A percentile compares a stretch with the other conserved stretches of the same genome.
These are phyloP conservation scores for Nakazawaea ambrosiae DNA, from an alignment of 805 yeast genomes.

Conservation along the genomic window DNA sequence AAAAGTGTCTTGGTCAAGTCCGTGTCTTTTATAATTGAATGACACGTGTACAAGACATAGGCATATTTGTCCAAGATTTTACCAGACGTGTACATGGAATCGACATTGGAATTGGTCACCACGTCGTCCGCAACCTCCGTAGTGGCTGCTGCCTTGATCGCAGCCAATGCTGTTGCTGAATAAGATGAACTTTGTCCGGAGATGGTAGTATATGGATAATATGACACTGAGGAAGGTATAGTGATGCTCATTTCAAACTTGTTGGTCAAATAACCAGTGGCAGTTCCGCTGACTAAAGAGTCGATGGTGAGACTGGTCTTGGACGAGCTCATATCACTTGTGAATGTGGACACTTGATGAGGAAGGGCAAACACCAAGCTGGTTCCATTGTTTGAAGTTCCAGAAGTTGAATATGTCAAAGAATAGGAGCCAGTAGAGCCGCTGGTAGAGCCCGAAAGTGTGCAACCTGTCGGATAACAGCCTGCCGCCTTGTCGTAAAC, in stretches of 20 bases:
- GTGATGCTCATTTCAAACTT: slow-evolving; percentile 33
- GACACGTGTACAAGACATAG: slow-evolving; percentile 67
- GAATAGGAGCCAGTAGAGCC: slow-evolving; percentile 32
- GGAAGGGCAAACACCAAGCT: slow-evolving; percentile 45
- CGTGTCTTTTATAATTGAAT: slow-evolving; percentile 54
- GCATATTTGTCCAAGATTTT: slow-evolving; percentile 88
- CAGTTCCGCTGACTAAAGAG: slow-evolving; percentile 43
- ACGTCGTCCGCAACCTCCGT: slow-evolving; percentile 35
- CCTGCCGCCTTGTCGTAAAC: slow-evolving; percentile 61
- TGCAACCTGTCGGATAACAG: slow-evolving; percentile 42
- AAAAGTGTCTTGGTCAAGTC: slow-evolving; percentile 44
- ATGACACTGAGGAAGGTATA: slow-evolving; percentile 33
- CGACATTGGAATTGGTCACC: slow-evolving; percentile 34
- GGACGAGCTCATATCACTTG: slow-evolving; percentile 18
- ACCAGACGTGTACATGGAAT: slow-evolving; percentile 72
- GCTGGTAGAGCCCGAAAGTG: slow-evolving; percentile 33
- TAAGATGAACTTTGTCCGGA: slow-evolving; percentile 20
- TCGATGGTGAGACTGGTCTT: slow-evolving; percentile 32
- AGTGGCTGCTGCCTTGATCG: slow-evolving; percentile 26
- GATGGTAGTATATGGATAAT: slow-evolving; percentile 54
- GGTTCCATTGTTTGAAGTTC: slow-evolving; percentile 36
- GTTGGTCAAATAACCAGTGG: slow-evolving; percentile 38
- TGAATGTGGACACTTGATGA: slow-evolving; percentile 38
- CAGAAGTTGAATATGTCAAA: slow-evolving; percentile 35
- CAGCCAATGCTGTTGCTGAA: slow-evolving; percentile 14